Evolutionary conservation across 2,329 filamentous ascomycete genomes (phyloP).

Genomic region (Remersonia thermophila): DNA sequence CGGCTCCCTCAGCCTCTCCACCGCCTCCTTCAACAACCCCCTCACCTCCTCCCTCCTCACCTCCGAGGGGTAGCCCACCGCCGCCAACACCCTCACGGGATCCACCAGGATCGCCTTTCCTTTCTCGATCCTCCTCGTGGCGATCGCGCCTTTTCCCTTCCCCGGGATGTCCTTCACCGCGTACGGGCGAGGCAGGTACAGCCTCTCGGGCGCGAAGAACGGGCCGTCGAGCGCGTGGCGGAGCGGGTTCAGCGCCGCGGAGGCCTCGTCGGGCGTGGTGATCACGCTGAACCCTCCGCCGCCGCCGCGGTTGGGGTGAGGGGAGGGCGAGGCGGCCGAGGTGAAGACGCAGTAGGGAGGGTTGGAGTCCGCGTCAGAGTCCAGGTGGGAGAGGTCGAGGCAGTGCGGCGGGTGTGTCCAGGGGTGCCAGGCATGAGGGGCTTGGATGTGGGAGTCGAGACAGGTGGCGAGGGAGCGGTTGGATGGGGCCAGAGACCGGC

Average conservation of each 20-base stretch:
- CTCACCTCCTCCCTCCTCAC: conserved; percentile 21
- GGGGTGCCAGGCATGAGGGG: conserved; percentile 13
- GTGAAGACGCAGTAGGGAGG: conserved; percentile 19
- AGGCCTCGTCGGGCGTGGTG: conserved; percentile 24
- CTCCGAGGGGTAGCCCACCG: conserved; percentile 21
- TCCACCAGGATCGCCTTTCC: conserved; percentile 23
- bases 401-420: conserved; percentile 20
- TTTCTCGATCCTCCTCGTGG: conserved; percentile 19
- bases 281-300: conserved; percentile 23
- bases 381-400: conserved; percentile 5
- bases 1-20: conserved; percentile 19
- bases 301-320: conserved; percentile 1
- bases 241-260: conserved; percentile 17
- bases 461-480: neutral
- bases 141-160: conserved; percentile 23
- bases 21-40: conserved; percentile 20
- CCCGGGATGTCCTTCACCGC: conserved; percentile 19
- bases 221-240: conserved; percentile 12
- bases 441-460: neutral
- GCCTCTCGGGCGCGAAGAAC: conserved; percentile 7
- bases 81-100: conserved; percentile 21
- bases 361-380: too few species aligned
- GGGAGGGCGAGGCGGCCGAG: conserved; percentile 10
- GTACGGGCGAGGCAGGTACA: conserved; percentile 13
- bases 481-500: neutral